Conservation (phyloP, 1,284 basidiomycete genomes). For the Porodaedalea pini region DNA sequence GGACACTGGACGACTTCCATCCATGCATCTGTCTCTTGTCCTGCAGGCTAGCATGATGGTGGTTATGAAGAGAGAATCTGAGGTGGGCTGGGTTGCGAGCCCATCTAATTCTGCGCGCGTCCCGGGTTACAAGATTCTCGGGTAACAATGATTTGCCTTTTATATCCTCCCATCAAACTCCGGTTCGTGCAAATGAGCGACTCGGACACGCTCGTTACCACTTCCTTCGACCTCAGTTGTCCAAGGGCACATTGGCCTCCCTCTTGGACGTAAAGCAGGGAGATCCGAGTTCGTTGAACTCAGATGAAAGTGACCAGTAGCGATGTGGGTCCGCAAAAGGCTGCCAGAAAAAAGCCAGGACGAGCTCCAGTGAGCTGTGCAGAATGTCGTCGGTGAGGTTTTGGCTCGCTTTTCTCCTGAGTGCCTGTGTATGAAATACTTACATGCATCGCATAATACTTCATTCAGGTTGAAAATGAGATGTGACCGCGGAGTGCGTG, state of each 20-base stretch:
- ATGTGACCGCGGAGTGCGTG: conserved; percentile 62
- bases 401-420: conserved; percentile 15
- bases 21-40: too few relatives aligned
- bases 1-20: too few relatives aligned
- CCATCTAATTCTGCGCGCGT: too few relatives aligned
- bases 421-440: conserved; percentile 4
- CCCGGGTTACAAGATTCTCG: not conserved
- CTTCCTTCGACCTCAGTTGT: conserved; percentile 6
- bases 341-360: conserved; percentile 36
- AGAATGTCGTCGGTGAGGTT: conserved; percentile 57
- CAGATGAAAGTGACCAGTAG: conserved; percentile 16
- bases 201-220: not conserved
- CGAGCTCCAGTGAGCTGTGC: conserved; percentile 64
- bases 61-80: too few relatives aligned
- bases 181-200: conserved; percentile 9
- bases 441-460: not conserved
- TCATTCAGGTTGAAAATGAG: conserved; percentile 57
- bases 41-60: too few relatives aligned
- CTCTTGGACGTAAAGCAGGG: not conserved
- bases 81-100: too few relatives aligned
- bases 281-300: not conserved
- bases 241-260: not conserved
- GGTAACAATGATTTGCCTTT: conserved; percentile 4
- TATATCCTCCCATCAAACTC: conserved; percentile 1
- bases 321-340: not conserved